Evolutionary conservation across 768 basidiomycete species (phyloP).

Genomic region (Collybiopsis confluens): DNA sequence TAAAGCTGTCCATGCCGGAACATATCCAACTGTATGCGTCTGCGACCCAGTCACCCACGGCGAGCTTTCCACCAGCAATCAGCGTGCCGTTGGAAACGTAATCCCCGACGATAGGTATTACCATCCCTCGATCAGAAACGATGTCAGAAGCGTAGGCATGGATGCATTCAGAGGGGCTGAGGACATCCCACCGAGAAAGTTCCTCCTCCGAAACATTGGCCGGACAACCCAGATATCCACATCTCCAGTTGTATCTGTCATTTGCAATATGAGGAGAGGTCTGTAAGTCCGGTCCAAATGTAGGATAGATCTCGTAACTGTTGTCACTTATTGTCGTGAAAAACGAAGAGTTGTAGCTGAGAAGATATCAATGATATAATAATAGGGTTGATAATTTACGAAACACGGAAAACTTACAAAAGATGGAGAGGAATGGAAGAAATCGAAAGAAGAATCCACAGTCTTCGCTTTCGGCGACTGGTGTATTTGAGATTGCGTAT

Average conservation of each 20-base stretch:
- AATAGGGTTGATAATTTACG: neutral
- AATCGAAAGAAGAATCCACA: neutral
- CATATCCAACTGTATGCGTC: neutral
- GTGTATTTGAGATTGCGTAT: neutral
- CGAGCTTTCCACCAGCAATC: neutral
- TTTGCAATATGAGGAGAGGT: neutral
- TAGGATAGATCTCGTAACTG: neutral
- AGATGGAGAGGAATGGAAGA: neutral
- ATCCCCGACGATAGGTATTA: neutral
- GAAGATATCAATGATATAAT: neutral
- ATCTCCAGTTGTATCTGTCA: neutral
- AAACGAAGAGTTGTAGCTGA: neutral
- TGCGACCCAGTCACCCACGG: neutral
- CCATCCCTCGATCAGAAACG: neutral
- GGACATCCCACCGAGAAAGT: neutral
- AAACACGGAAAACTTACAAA: no score
- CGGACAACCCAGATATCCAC: neutral
- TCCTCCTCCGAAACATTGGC: neutral
- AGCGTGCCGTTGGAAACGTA: neutral
- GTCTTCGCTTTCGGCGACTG: neutral
- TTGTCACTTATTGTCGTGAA: neutral
- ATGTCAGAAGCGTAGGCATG: neutral
- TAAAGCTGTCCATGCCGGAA: neutral
- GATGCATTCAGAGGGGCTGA: neutral
- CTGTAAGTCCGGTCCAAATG: neutral